phyloP scores from a whole-genome alignment of 2,329 filamentous ascomycete species.

The Alternaria brassicicola region DNA sequence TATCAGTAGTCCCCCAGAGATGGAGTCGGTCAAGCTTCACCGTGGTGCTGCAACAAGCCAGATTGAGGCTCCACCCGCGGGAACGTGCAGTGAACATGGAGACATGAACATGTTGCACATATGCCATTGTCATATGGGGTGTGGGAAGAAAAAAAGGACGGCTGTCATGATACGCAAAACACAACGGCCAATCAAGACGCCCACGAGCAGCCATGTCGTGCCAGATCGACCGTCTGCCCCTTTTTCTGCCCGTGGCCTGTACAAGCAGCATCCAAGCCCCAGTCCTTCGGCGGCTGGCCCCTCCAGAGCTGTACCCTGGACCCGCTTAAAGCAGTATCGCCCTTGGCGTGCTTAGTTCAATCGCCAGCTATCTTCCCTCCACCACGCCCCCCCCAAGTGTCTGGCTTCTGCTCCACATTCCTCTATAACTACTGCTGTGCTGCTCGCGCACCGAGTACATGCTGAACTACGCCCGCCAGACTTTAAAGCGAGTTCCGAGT shows the following conservation, averaged over 20 bases:
- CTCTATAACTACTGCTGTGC: slow-evolving; percentile 18
- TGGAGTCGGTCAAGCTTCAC: slow-evolving; percentile 16
- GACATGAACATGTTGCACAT: not conserved
- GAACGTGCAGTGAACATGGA: slow-evolving; percentile 1
- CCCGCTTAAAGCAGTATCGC: slow-evolving; percentile 22
- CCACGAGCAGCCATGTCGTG: slow-evolving; percentile 22
- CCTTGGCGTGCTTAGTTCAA: slow-evolving; percentile 38
- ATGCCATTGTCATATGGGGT: not conserved
- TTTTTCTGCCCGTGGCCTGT: slow-evolving; percentile 27
- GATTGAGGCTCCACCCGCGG: slow-evolving; percentile 10
- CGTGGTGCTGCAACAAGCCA: slow-evolving; percentile 1
- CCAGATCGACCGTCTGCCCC: slow-evolving; percentile 24
- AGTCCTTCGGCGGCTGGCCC: slow-evolving; percentile 7
- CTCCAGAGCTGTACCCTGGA: slow-evolving; percentile 15
- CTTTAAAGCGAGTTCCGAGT: slow-evolving; percentile 50
- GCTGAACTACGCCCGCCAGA: slow-evolving; percentile 48
- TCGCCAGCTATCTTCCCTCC: slow-evolving; percentile 34
- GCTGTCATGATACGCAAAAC: not conserved
- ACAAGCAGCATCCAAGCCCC: not conserved
- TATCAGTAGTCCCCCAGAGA: slow-evolving; percentile 8
- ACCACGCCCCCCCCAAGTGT: slow-evolving; percentile 25
- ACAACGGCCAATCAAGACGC: slow-evolving; percentile 26
- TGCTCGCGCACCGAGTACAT: slow-evolving; percentile 40
- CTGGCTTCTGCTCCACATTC: slow-evolving; percentile 24
- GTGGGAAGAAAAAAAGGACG: not conserved